A percentile compares a stretch with the other conserved stretches of the same genome.
Evolutionary conservation across 495 filamentous ascomycete genomes (phyloP).

Genomic region (Parathielavia hyrcaniae): DNA sequence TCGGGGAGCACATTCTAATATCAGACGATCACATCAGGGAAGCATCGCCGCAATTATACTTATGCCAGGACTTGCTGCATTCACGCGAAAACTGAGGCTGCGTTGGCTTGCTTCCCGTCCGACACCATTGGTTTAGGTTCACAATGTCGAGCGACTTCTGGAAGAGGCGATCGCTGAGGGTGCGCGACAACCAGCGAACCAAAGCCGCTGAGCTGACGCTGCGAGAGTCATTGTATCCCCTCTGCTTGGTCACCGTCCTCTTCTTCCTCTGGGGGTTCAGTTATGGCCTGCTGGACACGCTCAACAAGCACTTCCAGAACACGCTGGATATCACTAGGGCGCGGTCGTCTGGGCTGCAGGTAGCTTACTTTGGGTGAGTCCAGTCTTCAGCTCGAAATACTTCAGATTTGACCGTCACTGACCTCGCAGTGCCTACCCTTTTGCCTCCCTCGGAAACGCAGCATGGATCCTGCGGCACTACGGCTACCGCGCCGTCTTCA

Average conservation of each 20-base stretch:
- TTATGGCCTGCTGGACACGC: slow-evolving; percentile 57
- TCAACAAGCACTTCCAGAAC: slow-evolving; percentile 33
- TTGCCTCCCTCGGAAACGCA: slow-evolving; percentile 46
- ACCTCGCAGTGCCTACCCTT: slow-evolving; percentile 44
- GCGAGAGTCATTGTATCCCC: slow-evolving; percentile 45
- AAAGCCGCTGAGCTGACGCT: slow-evolving; percentile 54
- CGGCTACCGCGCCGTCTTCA: slow-evolving; percentile 59
- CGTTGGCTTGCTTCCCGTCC: too few relatives aligned
- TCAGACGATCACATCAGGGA: background rate
- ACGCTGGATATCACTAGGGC: slow-evolving; percentile 39
- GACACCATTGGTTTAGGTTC: background rate
- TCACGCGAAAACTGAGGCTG: too few relatives aligned
- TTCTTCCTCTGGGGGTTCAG: slow-evolving; percentile 88
- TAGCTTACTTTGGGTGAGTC: slow-evolving; percentile 37
- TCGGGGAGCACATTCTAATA: background rate
- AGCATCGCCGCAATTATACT: background rate
- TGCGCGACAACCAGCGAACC: slow-evolving; percentile 46
- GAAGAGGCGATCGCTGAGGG: slow-evolving; percentile 35
- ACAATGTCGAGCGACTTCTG: slow-evolving; percentile 12
- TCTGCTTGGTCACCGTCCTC: slow-evolving; percentile 61
- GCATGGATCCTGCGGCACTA: slow-evolving; percentile 59
- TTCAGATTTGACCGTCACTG: background rate
- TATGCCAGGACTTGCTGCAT: background rate
- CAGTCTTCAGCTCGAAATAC: background rate
- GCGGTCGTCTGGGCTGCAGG: slow-evolving; percentile 33